Evolutionary conservation across 2,329 filamentous ascomycete species (phyloP).

Genomic region (Xylogone sp.): DNA sequence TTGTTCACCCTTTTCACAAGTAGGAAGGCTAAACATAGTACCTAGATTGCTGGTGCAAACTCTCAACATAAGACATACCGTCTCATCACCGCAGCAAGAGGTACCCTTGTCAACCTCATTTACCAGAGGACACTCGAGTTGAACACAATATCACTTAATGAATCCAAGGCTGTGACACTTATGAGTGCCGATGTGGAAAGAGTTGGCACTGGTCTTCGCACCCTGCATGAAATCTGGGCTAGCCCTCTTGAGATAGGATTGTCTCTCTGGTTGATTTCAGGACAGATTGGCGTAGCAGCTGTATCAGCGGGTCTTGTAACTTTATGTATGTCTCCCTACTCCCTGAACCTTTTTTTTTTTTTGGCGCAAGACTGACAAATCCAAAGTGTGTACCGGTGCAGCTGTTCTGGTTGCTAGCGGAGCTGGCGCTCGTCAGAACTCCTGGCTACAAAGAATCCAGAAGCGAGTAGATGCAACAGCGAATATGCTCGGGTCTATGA

Average conservation of each 20-base stretch:
- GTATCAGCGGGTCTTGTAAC: background rate
- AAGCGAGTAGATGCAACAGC: constrained; percentile 36
- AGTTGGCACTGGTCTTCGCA: constrained; percentile 1
- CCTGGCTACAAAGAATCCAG: constrained; percentile 37
- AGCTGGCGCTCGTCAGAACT: background rate
- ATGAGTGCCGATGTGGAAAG: constrained; percentile 17
- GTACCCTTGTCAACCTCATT: constrained; percentile 15
- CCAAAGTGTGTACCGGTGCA: no score
- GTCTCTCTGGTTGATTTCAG: constrained; percentile 6
- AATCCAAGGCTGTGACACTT: constrained; percentile 15
- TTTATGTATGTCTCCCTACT: background rate
- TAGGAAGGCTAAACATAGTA: no score
- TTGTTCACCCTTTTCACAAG: no score
- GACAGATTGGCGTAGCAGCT: background rate
- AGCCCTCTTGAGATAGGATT: constrained; percentile 1
- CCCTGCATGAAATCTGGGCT: constrained; percentile 18
- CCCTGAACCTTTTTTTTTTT: no score
- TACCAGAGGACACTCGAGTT: constrained; percentile 18
- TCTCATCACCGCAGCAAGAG: constrained; percentile 21
- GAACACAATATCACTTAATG: constrained; percentile 10
- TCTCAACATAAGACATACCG: constrained; percentile 31
- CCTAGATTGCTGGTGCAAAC: constrained; percentile 28
- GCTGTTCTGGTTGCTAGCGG: no score
- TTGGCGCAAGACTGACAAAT: no score
- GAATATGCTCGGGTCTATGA: constrained; percentile 36